A percentile compares a stretch with the other conserved stretches of the same genome.
Conservation (phyloP, 306 rosid genomes). For the Fagus sylvatica region DNA sequence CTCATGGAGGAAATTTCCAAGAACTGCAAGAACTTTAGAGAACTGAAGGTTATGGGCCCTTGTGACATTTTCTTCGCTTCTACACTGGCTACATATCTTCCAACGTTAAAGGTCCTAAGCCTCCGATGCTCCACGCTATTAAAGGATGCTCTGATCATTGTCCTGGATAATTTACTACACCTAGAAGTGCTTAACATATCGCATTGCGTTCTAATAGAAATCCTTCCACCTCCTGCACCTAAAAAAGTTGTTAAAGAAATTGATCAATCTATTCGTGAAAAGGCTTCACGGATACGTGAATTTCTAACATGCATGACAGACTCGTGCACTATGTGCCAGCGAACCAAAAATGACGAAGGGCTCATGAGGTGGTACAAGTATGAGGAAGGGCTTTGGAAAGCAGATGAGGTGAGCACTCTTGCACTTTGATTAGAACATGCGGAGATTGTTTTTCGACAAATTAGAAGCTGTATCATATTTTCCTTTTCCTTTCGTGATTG, state of each 20-base stretch:
- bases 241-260: constrained; percentile 40
- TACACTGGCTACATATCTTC: constrained; percentile 50
- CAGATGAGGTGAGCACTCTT: constrained; percentile 64
- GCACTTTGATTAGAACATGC: constrained; percentile 36
- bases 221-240: constrained; percentile 40
- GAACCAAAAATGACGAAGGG: constrained; percentile 68
- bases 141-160: constrained; percentile 49
- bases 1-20: constrained; percentile 59
- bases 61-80: constrained; percentile 53
- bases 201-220: constrained; percentile 57
- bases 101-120: constrained; percentile 65
- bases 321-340: constrained; percentile 65
- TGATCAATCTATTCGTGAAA: constrained; percentile 43
- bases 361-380: constrained; percentile 82
- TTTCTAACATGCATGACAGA: constrained; percentile 68
- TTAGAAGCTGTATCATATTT: constrained; percentile 8
- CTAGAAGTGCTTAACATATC: constrained; percentile 78
- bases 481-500: not conserved
- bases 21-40: constrained; percentile 62
- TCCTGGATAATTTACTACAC: constrained; percentile 49
- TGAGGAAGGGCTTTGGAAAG: constrained; percentile 70
- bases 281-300: constrained; percentile 57
- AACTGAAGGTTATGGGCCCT: constrained; percentile 86
- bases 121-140: constrained; percentile 58
- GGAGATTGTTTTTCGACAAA: constrained; percentile 8